Percentiles rank a stretch among this genome's conserved stretches.
Evolutionary conservation across 352 stramenopile species (phyloP).

Genomic region (Halophytophthora polymorphica): DNA sequence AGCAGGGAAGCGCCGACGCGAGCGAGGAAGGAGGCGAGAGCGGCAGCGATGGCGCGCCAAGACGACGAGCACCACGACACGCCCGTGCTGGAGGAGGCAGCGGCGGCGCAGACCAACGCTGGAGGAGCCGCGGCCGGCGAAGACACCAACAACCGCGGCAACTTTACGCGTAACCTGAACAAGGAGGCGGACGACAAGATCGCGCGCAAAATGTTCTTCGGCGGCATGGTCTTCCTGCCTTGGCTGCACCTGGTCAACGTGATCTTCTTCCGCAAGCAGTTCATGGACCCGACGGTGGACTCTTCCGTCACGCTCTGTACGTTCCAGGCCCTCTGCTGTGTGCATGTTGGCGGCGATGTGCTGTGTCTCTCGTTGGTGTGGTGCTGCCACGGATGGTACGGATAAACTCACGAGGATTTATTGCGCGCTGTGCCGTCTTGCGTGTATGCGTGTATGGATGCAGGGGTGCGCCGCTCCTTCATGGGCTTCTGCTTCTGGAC

Average conservation of each 20-base stretch:
- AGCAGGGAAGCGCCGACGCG: neutral
- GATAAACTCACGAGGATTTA: neutral
- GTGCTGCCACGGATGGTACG: too few relatives aligned
- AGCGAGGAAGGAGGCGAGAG: too few relatives aligned
- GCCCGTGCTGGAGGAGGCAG: conserved; percentile 54
- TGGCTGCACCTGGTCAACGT: conserved; percentile 85
- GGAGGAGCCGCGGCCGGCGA: conserved; percentile 1
- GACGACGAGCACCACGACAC: conserved; percentile 36
- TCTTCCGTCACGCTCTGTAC: conserved; percentile 72
- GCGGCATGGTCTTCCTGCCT: conserved; percentile 63
- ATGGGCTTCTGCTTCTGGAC: conserved; percentile 71
- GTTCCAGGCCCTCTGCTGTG: conserved; percentile 11
- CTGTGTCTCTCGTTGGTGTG: too few relatives aligned
- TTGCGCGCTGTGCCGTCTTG: neutral
- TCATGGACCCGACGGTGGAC: conserved; percentile 65
- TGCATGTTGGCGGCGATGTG: neutral
- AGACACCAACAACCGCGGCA: conserved; percentile 73
- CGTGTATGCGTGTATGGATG: neutral
- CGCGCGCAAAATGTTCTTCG: conserved; percentile 84
- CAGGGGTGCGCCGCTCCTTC: conserved; percentile 77
- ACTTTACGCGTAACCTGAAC: conserved; percentile 87
- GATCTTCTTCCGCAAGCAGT: conserved; percentile 80
- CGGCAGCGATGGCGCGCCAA: conserved; percentile 18
- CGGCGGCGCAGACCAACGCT: conserved; percentile 13
- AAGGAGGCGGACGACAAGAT: conserved; percentile 68